phyloP scores from a whole-genome alignment of 2,329 filamentous ascomycete species.

The Penicillium sp. region DNA sequence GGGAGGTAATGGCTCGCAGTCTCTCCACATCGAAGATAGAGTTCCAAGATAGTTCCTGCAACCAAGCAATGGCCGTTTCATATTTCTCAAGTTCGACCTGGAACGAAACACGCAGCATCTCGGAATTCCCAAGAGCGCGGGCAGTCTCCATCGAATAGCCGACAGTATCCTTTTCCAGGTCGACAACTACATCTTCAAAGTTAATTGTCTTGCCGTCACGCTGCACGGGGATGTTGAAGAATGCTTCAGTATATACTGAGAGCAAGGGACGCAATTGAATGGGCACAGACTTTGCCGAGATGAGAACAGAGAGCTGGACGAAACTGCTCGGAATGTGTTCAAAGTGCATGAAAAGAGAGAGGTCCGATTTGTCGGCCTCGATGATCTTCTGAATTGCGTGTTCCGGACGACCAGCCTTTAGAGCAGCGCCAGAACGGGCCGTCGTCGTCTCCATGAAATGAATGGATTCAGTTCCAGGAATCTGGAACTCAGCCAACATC shows the following conservation, averaged over 20 bases:
- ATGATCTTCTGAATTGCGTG: slow-evolving; percentile 70
- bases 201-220: slow-evolving; percentile 69
- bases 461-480: slow-evolving; percentile 83
- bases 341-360: slow-evolving; percentile 92
- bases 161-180: slow-evolving; percentile 86
- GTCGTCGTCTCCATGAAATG: slow-evolving; percentile 88
- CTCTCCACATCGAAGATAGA: slow-evolving; percentile 75
- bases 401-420: slow-evolving; percentile 59
- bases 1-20: slow-evolving; percentile 60
- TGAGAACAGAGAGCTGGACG: slow-evolving; percentile 72
- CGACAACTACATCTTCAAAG: slow-evolving; percentile 88
- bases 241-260: slow-evolving; percentile 78
- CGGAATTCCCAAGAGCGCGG: slow-evolving; percentile 65
- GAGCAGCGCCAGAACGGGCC: slow-evolving; percentile 73
- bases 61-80: slow-evolving; percentile 70
- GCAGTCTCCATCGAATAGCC: slow-evolving; percentile 69
- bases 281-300: slow-evolving; percentile 72
- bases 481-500: slow-evolving; percentile 72
- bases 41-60: slow-evolving; percentile 79
- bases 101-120: slow-evolving; percentile 75
- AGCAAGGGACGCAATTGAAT: slow-evolving; percentile 79
- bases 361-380: slow-evolving; percentile 57
- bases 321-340: slow-evolving; percentile 93
- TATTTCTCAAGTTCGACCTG: slow-evolving; percentile 88
- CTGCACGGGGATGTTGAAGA: slow-evolving; percentile 85